These are phyloP conservation scores for Paraglomus brasilianum DNA, from an alignment of 192 early-diverging fungal species.

Conservation along the genomic window DNA sequence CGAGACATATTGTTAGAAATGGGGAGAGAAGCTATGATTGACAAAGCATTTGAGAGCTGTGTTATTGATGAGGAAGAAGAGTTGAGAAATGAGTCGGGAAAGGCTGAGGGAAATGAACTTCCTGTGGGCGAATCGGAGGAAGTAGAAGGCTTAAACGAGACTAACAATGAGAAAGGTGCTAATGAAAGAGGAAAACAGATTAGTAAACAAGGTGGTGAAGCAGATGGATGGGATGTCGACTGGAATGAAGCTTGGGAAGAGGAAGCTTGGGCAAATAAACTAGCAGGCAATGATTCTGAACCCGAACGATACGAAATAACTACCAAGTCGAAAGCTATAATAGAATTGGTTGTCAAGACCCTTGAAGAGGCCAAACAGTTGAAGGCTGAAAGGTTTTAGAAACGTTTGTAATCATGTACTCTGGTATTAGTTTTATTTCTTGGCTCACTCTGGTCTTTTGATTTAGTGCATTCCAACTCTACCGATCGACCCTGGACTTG, in stretches of 20 bases:
- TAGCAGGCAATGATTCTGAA: conserved; percentile 36
- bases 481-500: conserved; percentile 45
- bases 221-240: conserved; percentile 33
- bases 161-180: not conserved
- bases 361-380: conserved; percentile 17
- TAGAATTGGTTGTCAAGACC: conserved; percentile 12
- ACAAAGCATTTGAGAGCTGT: conserved; percentile 44
- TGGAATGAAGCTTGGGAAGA: conserved; percentile 27
- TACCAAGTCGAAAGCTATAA: conserved; percentile 20
- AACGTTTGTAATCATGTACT: conserved; percentile 21
- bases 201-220: not conserved
- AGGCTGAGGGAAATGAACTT: not conserved
- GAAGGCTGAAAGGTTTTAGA: conserved; percentile 29
- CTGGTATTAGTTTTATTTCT: not conserved
- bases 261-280: not conserved
- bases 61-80: conserved; percentile 34
- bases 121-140: not conserved
- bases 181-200: not conserved
- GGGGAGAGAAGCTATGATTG: conserved; percentile 49
- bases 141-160: not conserved
- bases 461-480: conserved; percentile 36
- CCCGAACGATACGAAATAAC: conserved; percentile 29
- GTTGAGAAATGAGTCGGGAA: conserved; percentile 24
- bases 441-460: not conserved
- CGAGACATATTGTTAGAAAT: conserved; percentile 42